Conservation (phyloP, 148 eudicot species). For the Fagopyrum esculentum region DNA sequence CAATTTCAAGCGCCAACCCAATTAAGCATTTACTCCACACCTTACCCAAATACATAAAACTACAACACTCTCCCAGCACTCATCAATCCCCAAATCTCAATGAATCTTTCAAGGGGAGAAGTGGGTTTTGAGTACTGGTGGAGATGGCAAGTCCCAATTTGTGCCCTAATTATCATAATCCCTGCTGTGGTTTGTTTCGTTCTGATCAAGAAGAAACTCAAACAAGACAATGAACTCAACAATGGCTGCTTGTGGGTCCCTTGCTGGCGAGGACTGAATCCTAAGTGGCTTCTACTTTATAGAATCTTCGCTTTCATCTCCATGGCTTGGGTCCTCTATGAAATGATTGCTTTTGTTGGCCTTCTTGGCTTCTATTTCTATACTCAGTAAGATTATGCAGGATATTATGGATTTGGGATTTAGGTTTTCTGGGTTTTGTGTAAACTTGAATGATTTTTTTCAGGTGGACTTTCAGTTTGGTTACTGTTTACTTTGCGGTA, state of each 20-base stretch:
- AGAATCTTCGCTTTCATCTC: conserved; percentile 46
- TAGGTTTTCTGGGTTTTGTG: background rate
- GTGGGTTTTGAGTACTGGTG: conserved; percentile 49
- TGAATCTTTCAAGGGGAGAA: conserved; percentile 10
- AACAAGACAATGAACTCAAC: background rate
- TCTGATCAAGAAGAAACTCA: conserved; percentile 20
- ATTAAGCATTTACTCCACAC: background rate
- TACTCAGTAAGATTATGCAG: conserved; percentile 52
- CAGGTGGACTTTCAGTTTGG: conserved; percentile 91
- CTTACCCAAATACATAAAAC: background rate
- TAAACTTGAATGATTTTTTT: conserved; percentile 10
- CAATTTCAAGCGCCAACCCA: background rate
- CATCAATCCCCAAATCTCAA: background rate
- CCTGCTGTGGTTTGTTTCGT: conserved; percentile 29
- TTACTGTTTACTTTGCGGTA: conserved; percentile 76
- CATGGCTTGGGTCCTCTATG: conserved; percentile 51
- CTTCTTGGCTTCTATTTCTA: conserved; percentile 62
- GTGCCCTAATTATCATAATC: conserved; percentile 45
- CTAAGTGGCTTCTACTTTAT: conserved; percentile 58
- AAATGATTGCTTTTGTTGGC: conserved; percentile 29
- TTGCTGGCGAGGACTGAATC: conserved; percentile 61
- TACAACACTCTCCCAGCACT: background rate
- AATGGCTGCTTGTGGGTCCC: conserved; percentile 53
- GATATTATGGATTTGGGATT: background rate
- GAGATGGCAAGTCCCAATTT: conserved; percentile 63